Evolutionary conservation across 1,139 yeast genomes (phyloP).

Genomic region (Lodderomyces theae): DNA sequence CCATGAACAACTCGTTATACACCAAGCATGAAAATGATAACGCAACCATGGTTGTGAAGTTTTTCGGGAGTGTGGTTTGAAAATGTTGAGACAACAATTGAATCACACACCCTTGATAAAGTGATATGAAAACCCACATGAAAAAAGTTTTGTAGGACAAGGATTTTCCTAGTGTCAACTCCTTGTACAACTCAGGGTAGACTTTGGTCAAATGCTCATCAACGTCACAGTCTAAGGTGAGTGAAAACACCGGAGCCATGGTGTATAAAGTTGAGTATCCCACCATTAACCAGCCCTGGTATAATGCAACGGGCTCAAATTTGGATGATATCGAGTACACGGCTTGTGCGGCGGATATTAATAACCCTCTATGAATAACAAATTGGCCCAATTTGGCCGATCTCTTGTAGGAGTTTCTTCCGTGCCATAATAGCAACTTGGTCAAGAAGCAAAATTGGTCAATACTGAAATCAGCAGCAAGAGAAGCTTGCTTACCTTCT

Average conservation of each 20-base stretch:
- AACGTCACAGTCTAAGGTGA: slow-evolving; percentile 88
- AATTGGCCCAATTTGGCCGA: slow-evolving; percentile 94
- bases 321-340: slow-evolving; percentile 81
- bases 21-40: slow-evolving; percentile 78
- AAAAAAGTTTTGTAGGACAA: slow-evolving; percentile 85
- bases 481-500: slow-evolving; percentile 95
- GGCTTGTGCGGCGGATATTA: slow-evolving; percentile 95
- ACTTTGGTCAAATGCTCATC: slow-evolving; percentile 84
- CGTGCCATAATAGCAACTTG: slow-evolving; percentile 92
- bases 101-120: slow-evolving; percentile 82
- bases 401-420: slow-evolving; percentile 92
- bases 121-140: slow-evolving; percentile 84
- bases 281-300: slow-evolving; percentile 97
- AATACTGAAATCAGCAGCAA: slow-evolving; percentile 95
- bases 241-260: slow-evolving; percentile 96
- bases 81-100: slow-evolving; percentile 79
- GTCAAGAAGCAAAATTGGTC: slow-evolving; percentile 89
- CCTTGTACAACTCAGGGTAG: slow-evolving; percentile 94
- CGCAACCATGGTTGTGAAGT: slow-evolving; percentile 77
- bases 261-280: slow-evolving; percentile 97
- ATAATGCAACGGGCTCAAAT: slow-evolving; percentile 91
- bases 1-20: slow-evolving; percentile 88
- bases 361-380: slow-evolving; percentile 91
- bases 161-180: slow-evolving; percentile 82
- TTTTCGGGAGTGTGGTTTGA: slow-evolving; percentile 54